Conservation (phyloP, 306 rosid genomes). For the Delonix regia region DNA sequence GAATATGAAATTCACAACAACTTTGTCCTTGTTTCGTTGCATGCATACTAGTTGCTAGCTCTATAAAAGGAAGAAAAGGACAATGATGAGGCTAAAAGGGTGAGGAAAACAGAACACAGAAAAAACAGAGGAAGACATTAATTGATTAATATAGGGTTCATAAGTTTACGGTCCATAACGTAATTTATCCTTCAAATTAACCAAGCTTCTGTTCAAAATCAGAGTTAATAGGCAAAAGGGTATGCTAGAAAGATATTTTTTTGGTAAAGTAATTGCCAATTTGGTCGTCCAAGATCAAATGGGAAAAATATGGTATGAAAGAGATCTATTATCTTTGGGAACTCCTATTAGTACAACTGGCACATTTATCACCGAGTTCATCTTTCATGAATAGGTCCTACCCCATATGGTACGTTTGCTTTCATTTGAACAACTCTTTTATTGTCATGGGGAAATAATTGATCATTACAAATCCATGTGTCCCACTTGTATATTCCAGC, state of each 20-base stretch:
- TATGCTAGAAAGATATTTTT: not conserved
- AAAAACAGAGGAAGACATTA: constrained; percentile 10
- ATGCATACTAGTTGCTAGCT: not conserved
- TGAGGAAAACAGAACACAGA: not conserved
- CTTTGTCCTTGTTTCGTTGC: not conserved
- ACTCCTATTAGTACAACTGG: not conserved
- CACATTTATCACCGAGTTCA: not conserved
- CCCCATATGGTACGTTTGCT: not conserved
- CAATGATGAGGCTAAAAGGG: not conserved
- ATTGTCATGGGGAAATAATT: too few species aligned
- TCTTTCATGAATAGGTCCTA: not conserved
- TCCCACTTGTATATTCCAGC: not conserved
- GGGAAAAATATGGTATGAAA: not conserved
- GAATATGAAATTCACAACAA: not conserved
- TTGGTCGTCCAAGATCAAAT: not conserved
- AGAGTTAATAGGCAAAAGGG: not conserved
- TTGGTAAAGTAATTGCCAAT: not conserved
- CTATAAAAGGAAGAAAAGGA: not conserved
- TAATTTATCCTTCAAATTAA: not conserved
- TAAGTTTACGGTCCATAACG: not conserved
- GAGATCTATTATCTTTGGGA: not conserved
- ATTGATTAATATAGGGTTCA: not conserved
- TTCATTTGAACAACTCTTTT: not conserved
- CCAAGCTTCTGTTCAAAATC: not conserved
- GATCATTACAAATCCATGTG: too few species aligned